These are phyloP conservation scores for Leccinum angustisporum DNA, from an alignment of 1,284 basidiomycete species.

Conservation along the genomic window DNA sequence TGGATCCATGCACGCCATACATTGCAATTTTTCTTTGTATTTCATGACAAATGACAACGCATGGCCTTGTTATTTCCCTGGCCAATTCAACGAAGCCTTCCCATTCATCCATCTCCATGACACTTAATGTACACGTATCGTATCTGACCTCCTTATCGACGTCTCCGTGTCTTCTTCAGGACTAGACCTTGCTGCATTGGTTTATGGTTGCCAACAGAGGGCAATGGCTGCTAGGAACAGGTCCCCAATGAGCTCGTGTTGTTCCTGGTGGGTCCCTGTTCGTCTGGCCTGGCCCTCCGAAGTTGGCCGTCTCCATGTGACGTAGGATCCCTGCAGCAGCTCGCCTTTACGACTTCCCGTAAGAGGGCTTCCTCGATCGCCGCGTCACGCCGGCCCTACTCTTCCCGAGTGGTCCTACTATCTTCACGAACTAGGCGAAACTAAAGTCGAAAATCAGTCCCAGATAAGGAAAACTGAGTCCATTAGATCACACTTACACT, in stretches of 20 bases:
- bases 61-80: neutral
- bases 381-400: neutral
- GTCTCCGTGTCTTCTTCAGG: neutral
- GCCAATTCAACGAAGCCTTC: neutral
- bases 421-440: neutral
- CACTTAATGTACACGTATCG: neutral
- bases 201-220: neutral
- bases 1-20: neutral
- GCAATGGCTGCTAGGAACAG: neutral
- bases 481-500: neutral
- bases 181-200: neutral
- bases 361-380: neutral
- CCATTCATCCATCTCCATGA: conserved; percentile 3
- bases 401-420: neutral
- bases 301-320: neutral
- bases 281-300: neutral
- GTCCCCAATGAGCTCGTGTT: neutral
- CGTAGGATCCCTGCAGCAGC: neutral
- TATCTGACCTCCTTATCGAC: conserved; percentile 6
- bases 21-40: neutral
- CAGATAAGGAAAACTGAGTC: neutral
- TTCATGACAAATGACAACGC: neutral
- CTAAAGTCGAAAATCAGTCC: neutral
- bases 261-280: neutral
- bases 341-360: neutral